Evolutionary conservation across 306 rosid species (phyloP), one percentile per base, ranked within the genome.

Genomic region (Abrus precatorius): DNA sequence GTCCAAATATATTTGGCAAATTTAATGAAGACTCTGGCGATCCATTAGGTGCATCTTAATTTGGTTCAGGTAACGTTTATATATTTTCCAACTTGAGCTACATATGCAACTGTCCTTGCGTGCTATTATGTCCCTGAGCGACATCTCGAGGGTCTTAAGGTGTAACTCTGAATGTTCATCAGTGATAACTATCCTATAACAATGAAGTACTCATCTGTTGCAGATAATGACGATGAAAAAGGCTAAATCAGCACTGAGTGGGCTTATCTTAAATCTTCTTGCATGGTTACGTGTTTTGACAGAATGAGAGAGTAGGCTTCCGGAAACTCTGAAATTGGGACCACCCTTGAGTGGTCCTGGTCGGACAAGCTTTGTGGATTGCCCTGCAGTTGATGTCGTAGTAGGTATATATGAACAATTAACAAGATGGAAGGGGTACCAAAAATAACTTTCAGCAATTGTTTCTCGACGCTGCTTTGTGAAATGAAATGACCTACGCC

Each of bases 1-100:
- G 99, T 76, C 98, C 97, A 57, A 53, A 90, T 77, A 93, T 95
- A 74, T 95, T 93, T 87, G 94, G 97, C 75, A 96, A 93, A 80
- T 83, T 90, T 56, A 69, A 76, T 13, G 97, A 86, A 74, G 85
- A 78, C 55, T 54, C 54, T 59, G 79, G 57, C 6, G 89, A 80
- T 64, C 43, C 87, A n/a, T 62, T 67, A 52, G 85, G 85, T 81
- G 84, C 82, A 50, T 86, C 90, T 65, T 90, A 87, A 92, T 78
- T 67, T 74, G 68, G 77, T 81, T 74, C 87, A 88, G 97, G 93
- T 92, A 78, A 49, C 48, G 10, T 29, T 52, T 32, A 27, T 32
- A 12, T 43, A 48, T 29, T 76, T 56, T 69, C 72, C 61, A 34
- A 41, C 47, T 27, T 41, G 29, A 1, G 9, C 36, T 33, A 30